Conservation (phyloP, 176 grass and related monocot genomes). For the Juncus effusus region DNA sequence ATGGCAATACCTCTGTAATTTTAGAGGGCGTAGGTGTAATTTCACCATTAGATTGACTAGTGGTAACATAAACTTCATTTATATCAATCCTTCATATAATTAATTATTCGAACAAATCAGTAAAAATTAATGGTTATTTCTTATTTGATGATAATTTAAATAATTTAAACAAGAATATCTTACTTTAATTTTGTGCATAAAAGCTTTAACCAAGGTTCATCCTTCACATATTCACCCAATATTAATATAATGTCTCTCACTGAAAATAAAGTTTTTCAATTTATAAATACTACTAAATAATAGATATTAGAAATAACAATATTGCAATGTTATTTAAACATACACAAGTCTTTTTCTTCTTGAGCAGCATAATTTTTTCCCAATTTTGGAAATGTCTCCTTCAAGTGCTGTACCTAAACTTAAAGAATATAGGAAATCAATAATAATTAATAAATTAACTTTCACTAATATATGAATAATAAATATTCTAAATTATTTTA, state of each 20-base stretch:
- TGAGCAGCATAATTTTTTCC: constrained; percentile 90
- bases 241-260: constrained; percentile 77
- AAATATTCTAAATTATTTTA: neutral
- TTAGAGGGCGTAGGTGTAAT: constrained; percentile 26
- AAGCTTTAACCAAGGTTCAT: constrained; percentile 65
- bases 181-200: constrained; percentile 71
- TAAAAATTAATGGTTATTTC: neutral
- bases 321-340: constrained; percentile 24
- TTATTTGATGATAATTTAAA: constrained; percentile 9
- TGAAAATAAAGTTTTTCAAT: constrained; percentile 21
- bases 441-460: constrained; percentile 1
- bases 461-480: neutral
- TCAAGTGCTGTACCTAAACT: constrained; percentile 66
- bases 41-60: constrained; percentile 36
- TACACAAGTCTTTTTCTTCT: constrained; percentile 75
- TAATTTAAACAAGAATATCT: constrained; percentile 18
- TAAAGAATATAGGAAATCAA: constrained; percentile 18
- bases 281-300: constrained; percentile 8
- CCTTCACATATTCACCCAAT: constrained; percentile 77
- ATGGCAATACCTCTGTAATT: constrained; percentile 42
- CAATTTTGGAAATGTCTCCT: constrained; percentile 67
- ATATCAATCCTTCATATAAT: constrained; percentile 56
- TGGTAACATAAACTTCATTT: constrained; percentile 36
- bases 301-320: constrained; percentile 4
- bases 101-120: constrained; percentile 1